Conservation (phyloP, 352 stramenopile genomes). For the Blastocystis sp. region DNA sequence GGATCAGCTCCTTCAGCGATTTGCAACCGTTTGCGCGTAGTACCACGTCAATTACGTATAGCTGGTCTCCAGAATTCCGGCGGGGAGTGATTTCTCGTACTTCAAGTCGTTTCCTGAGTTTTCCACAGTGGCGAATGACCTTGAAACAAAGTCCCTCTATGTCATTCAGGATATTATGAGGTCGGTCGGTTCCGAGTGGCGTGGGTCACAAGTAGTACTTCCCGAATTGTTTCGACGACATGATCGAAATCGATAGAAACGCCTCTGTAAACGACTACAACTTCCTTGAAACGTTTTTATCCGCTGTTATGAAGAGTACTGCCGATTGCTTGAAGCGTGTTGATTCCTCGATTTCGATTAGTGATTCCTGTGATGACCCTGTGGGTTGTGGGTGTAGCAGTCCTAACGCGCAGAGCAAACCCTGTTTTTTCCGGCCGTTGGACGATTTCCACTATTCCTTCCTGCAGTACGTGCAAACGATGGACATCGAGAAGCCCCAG, state of each 20-base stretch:
- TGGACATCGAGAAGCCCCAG: constrained; percentile 59
- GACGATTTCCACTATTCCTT: constrained; percentile 36
- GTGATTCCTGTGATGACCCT: neutral
- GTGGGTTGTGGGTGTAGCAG: neutral
- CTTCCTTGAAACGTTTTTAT: constrained; percentile 29
- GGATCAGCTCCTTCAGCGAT: neutral
- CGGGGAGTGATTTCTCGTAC: constrained; percentile 13
- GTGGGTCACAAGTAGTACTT: constrained; percentile 37
- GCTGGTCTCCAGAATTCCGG: neutral
- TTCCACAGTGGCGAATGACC: constrained; percentile 39
- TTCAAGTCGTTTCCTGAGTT: constrained; percentile 61
- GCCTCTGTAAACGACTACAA: neutral
- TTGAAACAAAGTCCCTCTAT: neutral
- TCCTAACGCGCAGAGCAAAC: neutral
- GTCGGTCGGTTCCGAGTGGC: neutral
- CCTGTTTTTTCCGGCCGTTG: neutral
- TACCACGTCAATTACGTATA: neutral
- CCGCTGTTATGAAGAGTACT: constrained; percentile 32
- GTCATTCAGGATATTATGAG: constrained; percentile 32
- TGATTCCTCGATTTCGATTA: neutral
- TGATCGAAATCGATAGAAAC: constrained; percentile 12
- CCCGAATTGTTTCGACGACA: constrained; percentile 37
- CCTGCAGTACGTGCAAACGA: constrained; percentile 5
- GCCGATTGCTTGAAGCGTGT: constrained; percentile 4
- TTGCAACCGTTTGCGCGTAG: neutral